Conservation (phyloP, 345 rosid genomes). For the Cardiospermum halicacabum region DNA sequence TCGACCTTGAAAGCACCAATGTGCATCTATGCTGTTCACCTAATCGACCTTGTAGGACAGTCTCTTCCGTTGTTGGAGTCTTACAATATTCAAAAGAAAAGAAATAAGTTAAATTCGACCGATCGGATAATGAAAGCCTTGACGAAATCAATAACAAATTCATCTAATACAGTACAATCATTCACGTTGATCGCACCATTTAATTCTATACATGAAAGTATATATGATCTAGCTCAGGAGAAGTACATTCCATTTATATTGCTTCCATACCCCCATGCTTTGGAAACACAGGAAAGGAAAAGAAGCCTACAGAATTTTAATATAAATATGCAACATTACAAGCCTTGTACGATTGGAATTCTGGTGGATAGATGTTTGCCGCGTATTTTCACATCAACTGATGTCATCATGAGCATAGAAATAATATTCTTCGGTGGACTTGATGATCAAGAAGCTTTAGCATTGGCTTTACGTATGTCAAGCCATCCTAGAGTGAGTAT, state of each 20-base stretch:
- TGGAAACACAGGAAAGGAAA: not conserved
- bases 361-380: slow-evolving; percentile 19
- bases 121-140: slow-evolving; percentile 28
- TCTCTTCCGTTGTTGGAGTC: slow-evolving; percentile 21
- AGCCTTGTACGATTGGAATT: slow-evolving; percentile 32
- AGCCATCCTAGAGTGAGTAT: slow-evolving; percentile 16
- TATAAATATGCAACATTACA: slow-evolving; percentile 6
- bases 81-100: slow-evolving; percentile 5
- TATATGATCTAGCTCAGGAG: slow-evolving; percentile 22
- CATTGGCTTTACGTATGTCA: slow-evolving; percentile 24
- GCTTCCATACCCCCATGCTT: slow-evolving; percentile 13
- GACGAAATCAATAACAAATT: not conserved
- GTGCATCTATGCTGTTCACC: slow-evolving; percentile 15
- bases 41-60: slow-evolving; percentile 24
- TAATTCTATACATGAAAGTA: slow-evolving; percentile 29
- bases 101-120: not conserved
- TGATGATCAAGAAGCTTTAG: slow-evolving; percentile 33
- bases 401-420: slow-evolving; percentile 4
- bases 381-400: not conserved
- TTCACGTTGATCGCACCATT: slow-evolving; percentile 19
- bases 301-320: slow-evolving; percentile 6
- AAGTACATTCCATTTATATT: slow-evolving; percentile 17
- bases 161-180: slow-evolving; percentile 14
- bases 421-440: slow-evolving; percentile 29
- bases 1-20: slow-evolving; percentile 4